Conservation (phyloP, 331 rosid genomes). For the Prunus yedoensis region DNA sequence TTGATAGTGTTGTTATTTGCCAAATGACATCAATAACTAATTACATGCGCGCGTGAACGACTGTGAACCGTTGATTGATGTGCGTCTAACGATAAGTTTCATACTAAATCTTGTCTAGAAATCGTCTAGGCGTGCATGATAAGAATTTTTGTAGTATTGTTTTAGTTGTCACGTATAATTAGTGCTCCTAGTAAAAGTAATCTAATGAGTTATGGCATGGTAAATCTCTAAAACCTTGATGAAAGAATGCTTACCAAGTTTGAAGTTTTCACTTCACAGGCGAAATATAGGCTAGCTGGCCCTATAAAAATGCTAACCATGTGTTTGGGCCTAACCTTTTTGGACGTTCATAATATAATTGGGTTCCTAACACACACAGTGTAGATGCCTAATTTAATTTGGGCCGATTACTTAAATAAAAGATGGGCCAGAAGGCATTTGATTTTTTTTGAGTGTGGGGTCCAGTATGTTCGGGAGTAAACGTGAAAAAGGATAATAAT, state of each 20-base stretch:
- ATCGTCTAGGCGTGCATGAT: accelerated
- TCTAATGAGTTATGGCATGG: not conserved
- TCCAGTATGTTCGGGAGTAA: too few relatives aligned
- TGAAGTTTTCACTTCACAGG: not conserved
- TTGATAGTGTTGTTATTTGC: not conserved
- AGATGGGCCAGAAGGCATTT: not conserved
- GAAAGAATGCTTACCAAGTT: not conserved
- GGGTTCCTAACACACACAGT: not conserved
- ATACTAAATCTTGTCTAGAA: not conserved
- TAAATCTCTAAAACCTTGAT: not conserved
- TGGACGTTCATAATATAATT: not conserved
- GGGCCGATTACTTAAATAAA: not conserved
- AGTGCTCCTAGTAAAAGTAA: not conserved
- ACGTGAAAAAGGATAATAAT: too few relatives aligned
- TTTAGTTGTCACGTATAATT: not conserved
- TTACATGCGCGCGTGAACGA: not conserved
- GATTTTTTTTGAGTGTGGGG: too few relatives aligned
- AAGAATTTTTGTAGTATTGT: not conserved
- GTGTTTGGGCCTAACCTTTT: not conserved
- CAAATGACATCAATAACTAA: not conserved
- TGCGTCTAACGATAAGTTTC: not conserved
- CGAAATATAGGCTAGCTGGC: too few relatives aligned
- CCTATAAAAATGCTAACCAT: not conserved
- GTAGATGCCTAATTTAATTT: not conserved
- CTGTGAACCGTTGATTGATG: not conserved